Evolutionary conservation across 208 protist genomes (phyloP), one percentile per base, ranked within the genome.

Genomic region (Trypanosoma boissoni): DNA sequence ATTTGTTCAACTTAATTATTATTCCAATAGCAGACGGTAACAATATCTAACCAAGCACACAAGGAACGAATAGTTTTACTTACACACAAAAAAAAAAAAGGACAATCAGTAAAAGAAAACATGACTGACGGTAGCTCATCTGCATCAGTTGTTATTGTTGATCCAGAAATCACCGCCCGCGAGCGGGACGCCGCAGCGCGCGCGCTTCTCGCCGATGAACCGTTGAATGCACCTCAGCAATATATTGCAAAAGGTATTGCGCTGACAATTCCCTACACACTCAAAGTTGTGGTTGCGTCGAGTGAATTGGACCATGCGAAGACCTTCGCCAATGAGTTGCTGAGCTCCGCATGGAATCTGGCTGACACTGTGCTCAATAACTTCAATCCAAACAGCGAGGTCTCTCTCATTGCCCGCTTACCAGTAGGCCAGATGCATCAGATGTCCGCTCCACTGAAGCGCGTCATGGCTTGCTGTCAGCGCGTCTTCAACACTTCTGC

Each of bases 301-400:
- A 54, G 45, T 16, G 34, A 26, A 8, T 61, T 69, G 18, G 69
- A 69, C 7, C 49, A 53, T 28, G 68, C 53, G 12, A 44, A 69
- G 62, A 56, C 58, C 26, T 34, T 48, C 23, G 32, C 62, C 6
- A 48, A 70, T 21, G 48, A 58, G 32, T 53, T 75, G 37, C 69
- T 75, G 21, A 16, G 52, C 32, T 64, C 31, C 23, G 64, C 52
- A 31, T 58, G 66, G 39, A 46, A 65, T 36, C 55, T 71, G 14
- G 52, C 51, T 63, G 72, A 88, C 69, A 78, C 70, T 27, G 67
- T 80, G 9, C 70, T 84, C 34, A 84, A 84, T 52, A 64, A 64
- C 68, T 83, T 75, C 68, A 86, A 86, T 68, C 75, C 72, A 26
- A 73, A 79, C 45, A 86, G 79, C 41, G 79, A 86, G 72, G 54